Conservation (phyloP, 306 rosid species). For the Sindora glabra region DNA sequence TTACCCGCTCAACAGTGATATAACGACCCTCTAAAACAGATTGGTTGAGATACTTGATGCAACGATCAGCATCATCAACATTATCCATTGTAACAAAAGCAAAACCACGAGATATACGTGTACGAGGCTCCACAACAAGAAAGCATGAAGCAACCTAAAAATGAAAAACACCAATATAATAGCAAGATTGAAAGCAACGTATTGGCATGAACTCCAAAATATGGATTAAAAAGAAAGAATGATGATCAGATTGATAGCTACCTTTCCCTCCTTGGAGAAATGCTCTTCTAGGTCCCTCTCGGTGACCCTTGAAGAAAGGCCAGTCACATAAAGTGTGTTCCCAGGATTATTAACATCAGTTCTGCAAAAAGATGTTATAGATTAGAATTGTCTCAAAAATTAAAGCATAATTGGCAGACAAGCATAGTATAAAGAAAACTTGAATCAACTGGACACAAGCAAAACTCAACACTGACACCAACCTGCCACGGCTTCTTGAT, state of each 20-base stretch:
- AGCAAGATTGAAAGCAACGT: neutral
- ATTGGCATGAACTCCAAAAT: neutral
- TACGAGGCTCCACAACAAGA: constrained; percentile 92
- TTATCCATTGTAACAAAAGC: constrained; percentile 83
- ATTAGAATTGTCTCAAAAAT: constrained; percentile 12
- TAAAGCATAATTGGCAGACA: neutral
- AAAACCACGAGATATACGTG: constrained; percentile 91
- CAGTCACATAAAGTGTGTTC: constrained; percentile 88
- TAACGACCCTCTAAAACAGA: constrained; percentile 92
- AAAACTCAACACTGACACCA: constrained; percentile 5
- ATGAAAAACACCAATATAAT: neutral
- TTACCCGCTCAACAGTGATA: constrained; percentile 94
- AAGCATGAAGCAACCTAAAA: constrained; percentile 90
- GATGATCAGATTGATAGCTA: constrained; percentile 12
- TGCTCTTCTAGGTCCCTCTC: constrained; percentile 89
- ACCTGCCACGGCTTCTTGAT: constrained; percentile 85
- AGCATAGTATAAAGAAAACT: neutral
- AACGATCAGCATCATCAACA: constrained; percentile 76
- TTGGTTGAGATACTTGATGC: constrained; percentile 88
- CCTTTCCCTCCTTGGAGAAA: constrained; percentile 94
- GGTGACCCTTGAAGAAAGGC: constrained; percentile 83
- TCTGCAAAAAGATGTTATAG: constrained; percentile 29
- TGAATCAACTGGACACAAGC: neutral
- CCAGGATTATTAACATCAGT: constrained; percentile 48
- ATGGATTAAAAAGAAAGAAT: neutral